Base-by-base conservation (phyloP, 2,329 filamentous ascomycete species). In the Fusarium sp. region DNA sequence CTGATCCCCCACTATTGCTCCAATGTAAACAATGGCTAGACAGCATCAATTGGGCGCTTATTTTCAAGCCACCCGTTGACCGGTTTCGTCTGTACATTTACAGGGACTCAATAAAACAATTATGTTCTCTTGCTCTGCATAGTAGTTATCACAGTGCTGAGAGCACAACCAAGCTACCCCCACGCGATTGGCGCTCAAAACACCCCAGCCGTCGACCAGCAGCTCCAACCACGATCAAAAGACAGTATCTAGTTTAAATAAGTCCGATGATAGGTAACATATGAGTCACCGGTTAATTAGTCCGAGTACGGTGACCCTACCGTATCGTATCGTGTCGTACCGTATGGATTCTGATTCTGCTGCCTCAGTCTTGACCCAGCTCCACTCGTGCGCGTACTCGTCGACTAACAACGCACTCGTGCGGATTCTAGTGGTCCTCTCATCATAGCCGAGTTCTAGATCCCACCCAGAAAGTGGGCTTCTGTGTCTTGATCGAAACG, bases 391-490 rank as follows among this genome's bases (percentile, higher is more conserved):
- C 63, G 66, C 66, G 60, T 65, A 63, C 33, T 54, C 43, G 24
- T 57, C 63, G 57, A 67, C 66, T 67, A 58, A 69, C 45, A 66
- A 59, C 49, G 67, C 63, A 65, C 50, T 52, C 36, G 38, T 59
- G 67, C 54, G 44, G 63, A 65, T 71, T 71, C 63, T 49, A 56
- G 66, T 63, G 67, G 67, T 53, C 57, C 66, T 40, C 42, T 52
- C 43, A 68, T 55, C 67, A 33, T 67, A 64, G 33, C 67, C 67
- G 44, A 71, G 63, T 71, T 70, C 67, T 70, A 68, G 66, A 69
- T 68, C 42, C 57, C 56, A 48, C 49, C 48, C 34, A 50, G 51
- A 63, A 64, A 68, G 54, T 68, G 58, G 65, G 40, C 48, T 52
- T 17, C 44, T 31, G 24, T 38, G 46, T 34, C 40, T 28, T 36